Conservation (phyloP, 1,139 yeast genomes). For the Saccharomyces uvarum region DNA sequence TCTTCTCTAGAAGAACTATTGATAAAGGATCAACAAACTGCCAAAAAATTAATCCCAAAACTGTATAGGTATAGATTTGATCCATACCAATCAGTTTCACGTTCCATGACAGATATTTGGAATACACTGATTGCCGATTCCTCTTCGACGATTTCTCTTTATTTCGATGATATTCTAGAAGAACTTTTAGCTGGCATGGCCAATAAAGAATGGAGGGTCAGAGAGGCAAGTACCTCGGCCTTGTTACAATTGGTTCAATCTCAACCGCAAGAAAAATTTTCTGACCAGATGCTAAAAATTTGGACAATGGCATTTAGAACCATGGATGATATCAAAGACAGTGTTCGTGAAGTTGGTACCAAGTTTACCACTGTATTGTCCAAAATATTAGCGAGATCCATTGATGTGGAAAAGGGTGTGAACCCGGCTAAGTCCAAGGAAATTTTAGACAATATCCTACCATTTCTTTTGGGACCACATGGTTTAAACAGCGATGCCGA, state of each 20-base stretch:
- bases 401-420: conserved; percentile 33
- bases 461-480: conserved; percentile 69
- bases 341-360: conserved; percentile 78
- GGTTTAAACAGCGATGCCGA: conserved; percentile 83
- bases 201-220: conserved; percentile 82
- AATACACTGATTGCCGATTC: conserved; percentile 59
- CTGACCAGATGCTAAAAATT: conserved; percentile 50
- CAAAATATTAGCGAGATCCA: conserved; percentile 50
- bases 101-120: conserved; percentile 89
- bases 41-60: conserved; percentile 66
- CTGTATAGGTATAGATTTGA: conserved; percentile 79
- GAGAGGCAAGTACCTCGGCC: conserved; percentile 83
- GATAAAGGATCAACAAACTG: conserved; percentile 44
- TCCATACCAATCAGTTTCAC: conserved; percentile 67
- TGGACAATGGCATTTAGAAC: conserved; percentile 87
- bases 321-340: conserved; percentile 90
- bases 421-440: conserved; percentile 40
- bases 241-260: conserved; percentile 63
- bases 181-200: conserved; percentile 70
- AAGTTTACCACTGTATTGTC: conserved; percentile 63
- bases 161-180: conserved; percentile 51
- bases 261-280: conserved; percentile 48
- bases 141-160: conserved; percentile 43
- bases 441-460: conserved; percentile 60
- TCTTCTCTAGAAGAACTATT: conserved; percentile 63